Percentiles rank a stretch among this genome's conserved stretches.
These are phyloP conservation scores for Colletotrichum chrysophilum DNA, from an alignment of 2,329 filamentous ascomycete genomes.

Conservation along the genomic window DNA sequence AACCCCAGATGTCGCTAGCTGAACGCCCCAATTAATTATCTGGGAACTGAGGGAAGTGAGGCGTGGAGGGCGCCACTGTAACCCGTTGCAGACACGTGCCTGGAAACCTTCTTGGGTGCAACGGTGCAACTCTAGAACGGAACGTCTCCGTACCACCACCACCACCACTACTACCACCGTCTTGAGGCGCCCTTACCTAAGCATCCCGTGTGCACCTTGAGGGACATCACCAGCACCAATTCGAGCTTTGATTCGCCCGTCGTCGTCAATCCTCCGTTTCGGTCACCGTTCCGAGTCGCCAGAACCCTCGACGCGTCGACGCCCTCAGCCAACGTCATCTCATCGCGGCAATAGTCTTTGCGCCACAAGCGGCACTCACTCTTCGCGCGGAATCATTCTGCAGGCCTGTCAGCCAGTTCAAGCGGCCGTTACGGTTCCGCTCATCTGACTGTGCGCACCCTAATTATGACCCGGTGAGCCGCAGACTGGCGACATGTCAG, in stretches of 20 bases:
- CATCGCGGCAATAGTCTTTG: neutral
- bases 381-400: neutral
- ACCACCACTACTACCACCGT: neutral
- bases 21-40: neutral
- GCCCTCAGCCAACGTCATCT: neutral
- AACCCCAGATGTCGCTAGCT: neutral
- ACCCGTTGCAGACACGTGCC: constrained; percentile 1
- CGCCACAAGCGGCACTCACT: neutral
- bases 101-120: neutral
- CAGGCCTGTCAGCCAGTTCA: neutral
- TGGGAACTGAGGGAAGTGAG: neutral
- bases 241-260: neutral
- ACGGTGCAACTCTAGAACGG: neutral
- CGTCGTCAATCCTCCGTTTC: neutral
- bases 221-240: neutral
- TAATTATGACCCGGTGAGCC: constrained; percentile 9
- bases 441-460: neutral
- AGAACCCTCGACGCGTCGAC: neutral
- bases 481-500: constrained; percentile 5
- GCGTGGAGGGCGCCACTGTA: neutral
- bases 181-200: neutral
- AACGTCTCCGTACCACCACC: neutral
- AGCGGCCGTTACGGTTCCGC: neutral
- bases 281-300: neutral
- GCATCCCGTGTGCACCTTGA: neutral